Conservation (phyloP, 148 eudicot species). For the Limonium bicolor region DNA sequence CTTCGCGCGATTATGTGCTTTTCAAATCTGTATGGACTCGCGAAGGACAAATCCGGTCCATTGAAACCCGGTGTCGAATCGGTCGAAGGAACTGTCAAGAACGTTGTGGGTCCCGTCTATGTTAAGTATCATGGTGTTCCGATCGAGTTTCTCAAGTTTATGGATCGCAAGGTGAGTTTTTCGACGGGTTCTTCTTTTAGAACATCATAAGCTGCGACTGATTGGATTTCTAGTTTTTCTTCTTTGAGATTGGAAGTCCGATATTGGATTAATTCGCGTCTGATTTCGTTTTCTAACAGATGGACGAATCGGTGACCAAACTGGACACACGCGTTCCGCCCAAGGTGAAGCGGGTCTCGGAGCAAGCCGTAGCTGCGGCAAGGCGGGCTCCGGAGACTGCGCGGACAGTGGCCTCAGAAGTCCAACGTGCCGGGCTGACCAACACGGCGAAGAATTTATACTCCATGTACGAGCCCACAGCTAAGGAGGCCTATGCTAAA, state of each 20-base stretch:
- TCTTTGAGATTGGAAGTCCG: too few relatives aligned
- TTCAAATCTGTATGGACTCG: conserved; percentile 49
- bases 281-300: conserved; percentile 33
- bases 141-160: conserved; percentile 56
- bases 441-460: conserved; percentile 55
- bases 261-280: too few relatives aligned
- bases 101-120: conserved; percentile 80
- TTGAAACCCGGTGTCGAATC: conserved; percentile 74
- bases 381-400: conserved; percentile 69
- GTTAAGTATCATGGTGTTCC: conserved; percentile 68
- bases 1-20: conserved; percentile 49
- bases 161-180: conserved; percentile 66
- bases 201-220: too few relatives aligned
- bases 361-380: conserved; percentile 43
- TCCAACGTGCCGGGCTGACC: conserved; percentile 42
- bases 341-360: conserved; percentile 40
- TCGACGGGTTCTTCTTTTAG: not conserved
- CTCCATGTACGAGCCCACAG: conserved; percentile 34
- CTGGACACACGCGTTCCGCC: conserved; percentile 53
- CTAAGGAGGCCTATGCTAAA: conserved; percentile 29
- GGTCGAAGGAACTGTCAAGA: conserved; percentile 82
- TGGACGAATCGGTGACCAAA: conserved; percentile 54
- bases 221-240: too few relatives aligned
- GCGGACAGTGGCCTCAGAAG: conserved; percentile 50
- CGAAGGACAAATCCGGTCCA: conserved; percentile 88